These are phyloP conservation scores for Cladophialophora chaetospira DNA, from an alignment of 2,329 filamentous ascomycete genomes.

Conservation along the genomic window DNA sequence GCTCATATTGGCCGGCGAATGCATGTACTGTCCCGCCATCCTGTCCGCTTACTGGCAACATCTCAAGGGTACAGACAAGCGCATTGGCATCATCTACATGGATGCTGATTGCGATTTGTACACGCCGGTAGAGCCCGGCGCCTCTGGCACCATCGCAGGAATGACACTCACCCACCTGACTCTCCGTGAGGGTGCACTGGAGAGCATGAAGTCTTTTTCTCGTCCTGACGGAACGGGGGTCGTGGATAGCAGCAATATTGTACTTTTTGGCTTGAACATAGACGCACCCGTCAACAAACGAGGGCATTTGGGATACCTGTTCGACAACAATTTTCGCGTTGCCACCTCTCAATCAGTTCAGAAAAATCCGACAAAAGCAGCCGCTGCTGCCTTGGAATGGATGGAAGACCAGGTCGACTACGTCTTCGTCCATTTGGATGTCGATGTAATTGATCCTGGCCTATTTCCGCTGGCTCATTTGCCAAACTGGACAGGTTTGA, in stretches of 20 bases:
- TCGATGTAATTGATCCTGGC: constrained; percentile 35
- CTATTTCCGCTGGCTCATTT: constrained; percentile 35
- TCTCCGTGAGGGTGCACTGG: constrained; percentile 2
- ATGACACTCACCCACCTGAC: constrained; percentile 20
- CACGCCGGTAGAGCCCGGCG: constrained; percentile 9
- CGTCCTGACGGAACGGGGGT: constrained; percentile 3
- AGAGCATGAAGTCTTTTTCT: constrained; percentile 16
- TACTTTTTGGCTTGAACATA: constrained; percentile 21
- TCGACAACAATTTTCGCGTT: constrained; percentile 34
- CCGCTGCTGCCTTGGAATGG: constrained; percentile 24
- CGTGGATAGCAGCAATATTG: constrained; percentile 14
- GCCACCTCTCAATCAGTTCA: constrained; percentile 29
- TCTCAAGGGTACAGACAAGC: background rate
- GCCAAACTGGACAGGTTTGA: constrained; percentile 34
- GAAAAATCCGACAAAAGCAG: constrained; percentile 4
- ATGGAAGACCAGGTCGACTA: constrained; percentile 33
- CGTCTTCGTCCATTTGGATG: constrained; percentile 34
- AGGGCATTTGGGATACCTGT: constrained; percentile 31
- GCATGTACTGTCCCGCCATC: constrained; percentile 18
- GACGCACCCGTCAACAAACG: constrained; percentile 12
- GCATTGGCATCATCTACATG: constrained; percentile 25
- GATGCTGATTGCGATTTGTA: constrained; percentile 19
- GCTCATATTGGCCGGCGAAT: constrained; percentile 21
- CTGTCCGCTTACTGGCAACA: constrained; percentile 16
- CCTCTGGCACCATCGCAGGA: constrained; percentile 14